phyloP scores from a whole-genome alignment of 805 yeast genomes.

The Hanseniaspora nectarophila region DNA sequence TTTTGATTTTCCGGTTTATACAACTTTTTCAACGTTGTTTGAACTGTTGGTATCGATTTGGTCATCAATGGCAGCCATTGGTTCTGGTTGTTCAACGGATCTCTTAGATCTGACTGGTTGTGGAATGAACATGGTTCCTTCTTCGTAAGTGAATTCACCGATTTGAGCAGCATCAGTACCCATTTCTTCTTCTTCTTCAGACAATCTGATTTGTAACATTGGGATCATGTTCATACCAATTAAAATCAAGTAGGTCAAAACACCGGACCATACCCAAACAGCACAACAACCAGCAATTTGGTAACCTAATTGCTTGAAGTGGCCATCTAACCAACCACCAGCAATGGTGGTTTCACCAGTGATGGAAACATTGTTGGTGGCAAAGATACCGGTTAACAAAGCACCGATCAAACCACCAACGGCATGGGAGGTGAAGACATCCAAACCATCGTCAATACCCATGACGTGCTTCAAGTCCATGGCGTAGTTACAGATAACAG shows the following conservation, averaged over 20 bases:
- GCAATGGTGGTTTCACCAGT: slow-evolving; percentile 39
- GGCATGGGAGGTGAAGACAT: slow-evolving; percentile 87
- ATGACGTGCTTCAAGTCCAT: slow-evolving; percentile 64
- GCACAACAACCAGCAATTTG: slow-evolving; percentile 72
- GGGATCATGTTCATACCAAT: slow-evolving; percentile 63
- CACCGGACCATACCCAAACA: slow-evolving; percentile 64
- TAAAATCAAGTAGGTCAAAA: slow-evolving; percentile 57
- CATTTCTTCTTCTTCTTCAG: slow-evolving; percentile 73
- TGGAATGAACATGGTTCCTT: slow-evolving; percentile 54
- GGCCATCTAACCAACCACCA: slow-evolving; percentile 85
- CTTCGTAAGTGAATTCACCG: slow-evolving; percentile 72
- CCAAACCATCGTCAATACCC: slow-evolving; percentile 86
- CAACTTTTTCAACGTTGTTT: slow-evolving; percentile 11
- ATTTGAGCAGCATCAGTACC: slow-evolving; percentile 86
- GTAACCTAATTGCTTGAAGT: slow-evolving; percentile 72
- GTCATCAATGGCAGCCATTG: slow-evolving; percentile 28
- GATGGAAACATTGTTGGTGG: slow-evolving; percentile 84
- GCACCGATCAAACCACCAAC: slow-evolving; percentile 85
- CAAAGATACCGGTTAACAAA: slow-evolving; percentile 78
- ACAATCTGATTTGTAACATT: slow-evolving; percentile 66
- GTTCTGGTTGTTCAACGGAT: slow-evolving; percentile 25
- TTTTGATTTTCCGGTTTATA: background rate
- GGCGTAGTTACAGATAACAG: slow-evolving; percentile 68
- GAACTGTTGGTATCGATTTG: slow-evolving; percentile 20
- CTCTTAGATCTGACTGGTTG: slow-evolving; percentile 62